Base-by-base conservation (phyloP, 805 yeast genomes). In the Candida sanyiensis region DNA sequence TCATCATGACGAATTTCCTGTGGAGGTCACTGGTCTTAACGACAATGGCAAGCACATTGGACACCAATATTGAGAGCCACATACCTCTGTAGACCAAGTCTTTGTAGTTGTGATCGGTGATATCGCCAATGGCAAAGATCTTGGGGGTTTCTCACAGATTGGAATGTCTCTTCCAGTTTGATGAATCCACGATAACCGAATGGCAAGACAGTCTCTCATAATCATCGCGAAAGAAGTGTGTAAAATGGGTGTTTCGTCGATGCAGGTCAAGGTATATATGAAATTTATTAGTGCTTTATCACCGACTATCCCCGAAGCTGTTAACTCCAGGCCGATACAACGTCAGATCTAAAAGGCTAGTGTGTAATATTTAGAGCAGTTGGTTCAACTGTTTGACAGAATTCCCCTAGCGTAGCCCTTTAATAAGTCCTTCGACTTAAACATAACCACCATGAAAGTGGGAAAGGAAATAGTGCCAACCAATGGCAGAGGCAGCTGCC, bases 91-190 rank as follows among this genome's bases (percentile, higher is more conserved):
- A 33, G 2, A 17, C 8, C 1, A 56, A n/a, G 6, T 57, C 49
- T 38, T 55, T 58, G 18, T 38, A 41, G 2, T 39, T 36, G 35
- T 41, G 45, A 38, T 50, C 46, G 16, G 41, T 43, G 8, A 52
- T 52, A 41, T 60, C 64, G 6, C 66, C 64, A 39, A 58, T 45
- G n/a, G 63, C 62, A 43, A 60, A 61, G 11, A 60, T 47, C 28
- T 51, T 50, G 9, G 39, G 18, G 7, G 13, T 47, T 3, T 11
- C n/a, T 17, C 8, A 13, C 5, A 1, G 33, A 11, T 24, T 43
- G 49, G 25, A 47, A 40, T 7, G 43, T 19, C 3, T 41, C 42
- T 5, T 39, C 12, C 11, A 47, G 39, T 17, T 16, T 35, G 6
- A 49, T 34, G 21, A 39, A 45, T 1, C 49, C 49, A 2, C 13